A percentile compares a stretch with the other conserved stretches of the same genome.
phyloP scores from a whole-genome alignment of 371 early-diverging fungal genomes.

The Apophysomyces elegans region DNA sequence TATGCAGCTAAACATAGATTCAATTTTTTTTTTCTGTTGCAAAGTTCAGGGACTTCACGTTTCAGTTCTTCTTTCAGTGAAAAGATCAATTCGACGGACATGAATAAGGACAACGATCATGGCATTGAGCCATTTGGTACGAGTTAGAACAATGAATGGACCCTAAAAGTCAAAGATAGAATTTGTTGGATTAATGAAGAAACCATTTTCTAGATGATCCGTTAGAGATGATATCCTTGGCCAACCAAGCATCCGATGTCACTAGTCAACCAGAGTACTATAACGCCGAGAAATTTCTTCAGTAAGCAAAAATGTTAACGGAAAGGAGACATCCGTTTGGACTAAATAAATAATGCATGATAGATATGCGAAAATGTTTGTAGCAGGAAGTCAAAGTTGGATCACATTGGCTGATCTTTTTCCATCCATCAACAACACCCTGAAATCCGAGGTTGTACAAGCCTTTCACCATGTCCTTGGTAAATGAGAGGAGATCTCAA shows the following conservation, averaged over 20 bases:
- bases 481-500: not conserved
- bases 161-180: too few species aligned
- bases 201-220: not conserved
- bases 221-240: not conserved
- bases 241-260: not conserved
- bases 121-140: too few species aligned
- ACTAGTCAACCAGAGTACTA: not conserved
- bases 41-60: too few species aligned
- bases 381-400: not conserved
- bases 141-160: too few species aligned
- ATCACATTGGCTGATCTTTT: slow-evolving; percentile 3
- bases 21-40: too few species aligned
- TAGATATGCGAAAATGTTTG: slow-evolving; percentile 11
- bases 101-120: too few species aligned
- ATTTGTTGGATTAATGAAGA: not conserved
- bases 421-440: slow-evolving; percentile 1
- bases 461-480: slow-evolving; percentile 14
- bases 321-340: not conserved
- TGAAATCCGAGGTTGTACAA: slow-evolving; percentile 11
- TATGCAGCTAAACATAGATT: too few species aligned
- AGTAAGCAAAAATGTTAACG: not conserved
- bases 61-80: too few species aligned
- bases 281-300: slow-evolving; percentile 2
- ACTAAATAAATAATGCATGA: not conserved
- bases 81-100: too few species aligned